Percentiles rank a stretch among this genome's conserved stretches.
Evolutionary conservation across 2,329 filamentous ascomycete genomes (phyloP).

Genomic region (Didymella glomerata): DNA sequence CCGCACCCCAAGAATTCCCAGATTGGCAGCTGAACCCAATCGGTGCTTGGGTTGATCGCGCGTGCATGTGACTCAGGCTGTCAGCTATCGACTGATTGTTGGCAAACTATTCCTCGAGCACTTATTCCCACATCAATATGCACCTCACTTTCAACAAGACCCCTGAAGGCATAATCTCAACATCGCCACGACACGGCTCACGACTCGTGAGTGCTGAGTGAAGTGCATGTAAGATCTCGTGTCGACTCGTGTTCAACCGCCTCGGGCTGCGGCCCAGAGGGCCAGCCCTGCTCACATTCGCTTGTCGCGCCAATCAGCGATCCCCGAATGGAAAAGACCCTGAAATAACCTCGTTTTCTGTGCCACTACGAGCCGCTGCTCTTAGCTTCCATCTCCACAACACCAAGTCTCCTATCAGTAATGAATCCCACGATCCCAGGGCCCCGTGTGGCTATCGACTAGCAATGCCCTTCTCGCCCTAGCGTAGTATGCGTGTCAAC

Average conservation of each 20-base stretch:
- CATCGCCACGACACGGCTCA: background rate
- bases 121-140: background rate
- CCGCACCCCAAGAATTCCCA: conserved; percentile 4
- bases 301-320: conserved; percentile 6
- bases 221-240: conserved; percentile 3
- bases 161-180: conserved; percentile 1
- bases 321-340: background rate
- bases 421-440: background rate
- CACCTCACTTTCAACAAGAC: background rate
- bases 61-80: background rate
- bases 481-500: background rate
- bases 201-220: conserved; percentile 2
- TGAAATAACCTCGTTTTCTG: conserved; percentile 8
- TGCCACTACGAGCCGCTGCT: conserved; percentile 3
- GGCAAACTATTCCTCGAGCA: no score
- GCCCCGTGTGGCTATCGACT: conserved; percentile 1
- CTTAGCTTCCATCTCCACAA: conserved; percentile 9
- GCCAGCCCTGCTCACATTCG: conserved; percentile 2
- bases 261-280: conserved; percentile 8
- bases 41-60: conserved; percentile 1
- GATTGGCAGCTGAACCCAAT: conserved; percentile 14
- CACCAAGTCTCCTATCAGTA: conserved; percentile 8
- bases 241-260: conserved; percentile 14
- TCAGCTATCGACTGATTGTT: conserved; percentile 1
- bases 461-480: background rate